Evolutionary conservation across 2,329 filamentous ascomycete genomes (phyloP), one percentile per base, ranked within the genome.

Genomic region (Peltaster fructicola): DNA sequence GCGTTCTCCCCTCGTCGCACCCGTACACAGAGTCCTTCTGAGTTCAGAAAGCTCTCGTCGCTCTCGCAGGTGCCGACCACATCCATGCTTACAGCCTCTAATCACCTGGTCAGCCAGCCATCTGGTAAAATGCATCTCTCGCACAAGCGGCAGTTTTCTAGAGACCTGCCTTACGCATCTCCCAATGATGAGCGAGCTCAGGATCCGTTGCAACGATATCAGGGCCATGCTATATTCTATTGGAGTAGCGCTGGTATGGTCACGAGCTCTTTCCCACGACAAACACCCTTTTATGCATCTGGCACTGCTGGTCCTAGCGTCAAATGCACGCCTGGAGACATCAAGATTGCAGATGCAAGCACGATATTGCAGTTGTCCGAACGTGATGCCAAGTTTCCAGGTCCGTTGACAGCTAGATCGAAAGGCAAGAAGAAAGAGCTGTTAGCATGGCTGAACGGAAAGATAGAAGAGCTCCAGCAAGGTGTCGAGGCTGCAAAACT

Each of bases 371-470:
- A 78, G 4, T 56, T 82, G 6, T 59, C 68, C 13, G 80, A 88
- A 16, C 65, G 72, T 3, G 56, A 88, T 23, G 64, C 69, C 10
- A 81, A 73, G 38, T 95, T 95, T 42, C 88, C 88, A 0, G 88
- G 88, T 0, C 88, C 90, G 3, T 56, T 98, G 14, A 82, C 76
- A 49, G 66, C 72, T 19, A 95, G 93, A 46, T 71, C 73, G 2
- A 95, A 92, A 61, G 72, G 75, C 2, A 95, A 91, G 61, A 98
- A 98, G 61, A 98, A 95, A 56, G 85, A 98, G 27, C 67, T 81
- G 0, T 40, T 84, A 20, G 52, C 68, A 2, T 98, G 90, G 88
- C 59, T 98, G 21, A 66, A 63, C 4, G 58, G 65, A 30, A 80
- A 74, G 25, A 85, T 95, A 28, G 73, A 79, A 17, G 56, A 57